A percentile compares a stretch with the other conserved stretches of the same genome.
Conservation (phyloP, 768 basidiomycete genomes). For the Trametopsis cervina region DNA sequence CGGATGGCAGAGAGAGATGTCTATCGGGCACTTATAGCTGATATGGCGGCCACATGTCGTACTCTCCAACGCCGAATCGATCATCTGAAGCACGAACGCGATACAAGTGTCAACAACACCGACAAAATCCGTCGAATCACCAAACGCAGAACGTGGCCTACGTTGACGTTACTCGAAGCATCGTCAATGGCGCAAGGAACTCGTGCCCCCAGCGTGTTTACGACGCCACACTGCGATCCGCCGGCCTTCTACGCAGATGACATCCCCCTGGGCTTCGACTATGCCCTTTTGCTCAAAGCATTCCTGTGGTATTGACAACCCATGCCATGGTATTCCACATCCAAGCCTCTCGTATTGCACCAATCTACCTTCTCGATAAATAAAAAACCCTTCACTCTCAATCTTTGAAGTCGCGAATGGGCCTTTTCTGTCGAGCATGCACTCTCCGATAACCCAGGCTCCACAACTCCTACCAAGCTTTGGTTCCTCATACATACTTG, state of each 20-base stretch:
- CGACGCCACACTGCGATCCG: too few relatives aligned
- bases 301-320: not conserved
- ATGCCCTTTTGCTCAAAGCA: not conserved
- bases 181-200: not conserved
- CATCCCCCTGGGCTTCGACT: not conserved
- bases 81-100: not conserved
- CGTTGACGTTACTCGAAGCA: not conserved
- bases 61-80: not conserved
- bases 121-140: not conserved
- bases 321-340: not conserved
- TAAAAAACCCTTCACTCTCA: not conserved
- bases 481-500: not conserved
- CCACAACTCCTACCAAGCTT: not conserved
- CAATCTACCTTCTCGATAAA: not conserved
- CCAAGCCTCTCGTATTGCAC: not conserved
- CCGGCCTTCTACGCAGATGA: not conserved
- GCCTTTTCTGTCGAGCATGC: not conserved
- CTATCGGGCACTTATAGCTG: not conserved
- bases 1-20: not conserved
- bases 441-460: not conserved
- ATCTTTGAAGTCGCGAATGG: not conserved
- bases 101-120: not conserved
- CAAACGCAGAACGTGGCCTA: not conserved
- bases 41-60: conserved; percentile 3
- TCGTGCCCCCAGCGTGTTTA: too few relatives aligned